A percentile compares a stretch with the other conserved stretches of the same genome.
Conservation (phyloP, 176 grass and related monocot species). For the Lolium multiflorum region DNA sequence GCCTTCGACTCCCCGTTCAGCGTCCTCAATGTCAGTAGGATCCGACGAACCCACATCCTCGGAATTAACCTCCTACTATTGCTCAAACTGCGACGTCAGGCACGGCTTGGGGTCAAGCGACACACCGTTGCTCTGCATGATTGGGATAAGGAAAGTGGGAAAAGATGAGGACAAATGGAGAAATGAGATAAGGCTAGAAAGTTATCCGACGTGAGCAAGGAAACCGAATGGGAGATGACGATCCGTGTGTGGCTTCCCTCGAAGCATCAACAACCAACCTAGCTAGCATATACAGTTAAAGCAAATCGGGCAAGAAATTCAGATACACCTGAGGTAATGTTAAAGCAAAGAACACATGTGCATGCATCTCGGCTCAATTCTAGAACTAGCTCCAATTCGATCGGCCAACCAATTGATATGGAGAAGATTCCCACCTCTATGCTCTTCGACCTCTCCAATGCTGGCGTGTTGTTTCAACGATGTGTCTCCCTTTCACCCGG, state of each 20-base stretch:
- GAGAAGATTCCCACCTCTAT: slow-evolving; percentile 41
- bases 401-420: not conserved
- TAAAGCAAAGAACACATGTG: slow-evolving; percentile 4
- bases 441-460: slow-evolving; percentile 64
- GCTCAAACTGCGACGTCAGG: too few relatives aligned
- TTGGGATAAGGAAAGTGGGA: slow-evolving; percentile 33
- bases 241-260: slow-evolving; percentile 38
- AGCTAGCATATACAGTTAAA: not conserved
- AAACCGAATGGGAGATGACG: slow-evolving; percentile 28
- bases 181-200: slow-evolving; percentile 35
- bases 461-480: slow-evolving; percentile 31
- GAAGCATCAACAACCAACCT: slow-evolving; percentile 26
- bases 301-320: not conserved
- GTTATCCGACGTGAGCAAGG: slow-evolving; percentile 21
- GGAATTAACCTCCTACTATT: too few relatives aligned
- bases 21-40: too few relatives aligned
- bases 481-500: slow-evolving; percentile 11
- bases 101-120: too few relatives aligned
- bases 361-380: not conserved
- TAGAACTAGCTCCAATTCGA: not conserved
- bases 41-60: too few relatives aligned
- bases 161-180: slow-evolving; percentile 31
- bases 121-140: not conserved
- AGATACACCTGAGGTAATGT: slow-evolving; percentile 22
- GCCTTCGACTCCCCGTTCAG: too few relatives aligned